phyloP scores from a whole-genome alignment of 768 basidiomycete species.

The Paxillus involutus region DNA sequence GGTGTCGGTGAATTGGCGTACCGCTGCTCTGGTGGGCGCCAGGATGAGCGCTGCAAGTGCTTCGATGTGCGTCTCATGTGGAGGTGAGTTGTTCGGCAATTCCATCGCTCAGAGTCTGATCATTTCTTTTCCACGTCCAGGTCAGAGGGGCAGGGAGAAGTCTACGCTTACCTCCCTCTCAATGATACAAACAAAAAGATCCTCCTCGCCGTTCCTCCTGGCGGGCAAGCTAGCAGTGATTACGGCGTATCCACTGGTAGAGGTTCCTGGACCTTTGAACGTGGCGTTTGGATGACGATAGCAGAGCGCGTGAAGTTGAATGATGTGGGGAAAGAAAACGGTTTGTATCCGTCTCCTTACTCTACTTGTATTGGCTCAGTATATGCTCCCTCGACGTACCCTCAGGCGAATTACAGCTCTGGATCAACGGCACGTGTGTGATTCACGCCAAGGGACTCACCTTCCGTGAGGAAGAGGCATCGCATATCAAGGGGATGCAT shows the following conservation, averaged over 20 bases:
- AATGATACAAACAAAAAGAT: slow-evolving; percentile 40
- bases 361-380: neutral
- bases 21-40: slow-evolving; percentile 66
- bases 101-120: neutral
- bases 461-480: slow-evolving; percentile 38
- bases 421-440: slow-evolving; percentile 59
- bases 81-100: slow-evolving; percentile 41
- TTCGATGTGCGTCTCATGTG: slow-evolving; percentile 77
- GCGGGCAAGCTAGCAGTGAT: slow-evolving; percentile 49
- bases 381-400: neutral
- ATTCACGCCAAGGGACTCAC: slow-evolving; percentile 50
- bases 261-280: slow-evolving; percentile 55
- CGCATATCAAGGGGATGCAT: slow-evolving; percentile 65
- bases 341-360: slow-evolving; percentile 31
- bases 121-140: slow-evolving; percentile 28
- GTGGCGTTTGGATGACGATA: slow-evolving; percentile 62
- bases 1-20: slow-evolving; percentile 59
- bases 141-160: slow-evolving; percentile 53
- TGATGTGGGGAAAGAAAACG: slow-evolving; percentile 55
- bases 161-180: slow-evolving; percentile 72
- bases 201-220: slow-evolving; percentile 49
- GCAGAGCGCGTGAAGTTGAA: slow-evolving; percentile 74
- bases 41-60: slow-evolving; percentile 61
- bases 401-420: slow-evolving; percentile 65
- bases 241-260: slow-evolving; percentile 70